phyloP scores from a whole-genome alignment of 768 basidiomycete genomes.

The Tylopilus intermedius region DNA sequence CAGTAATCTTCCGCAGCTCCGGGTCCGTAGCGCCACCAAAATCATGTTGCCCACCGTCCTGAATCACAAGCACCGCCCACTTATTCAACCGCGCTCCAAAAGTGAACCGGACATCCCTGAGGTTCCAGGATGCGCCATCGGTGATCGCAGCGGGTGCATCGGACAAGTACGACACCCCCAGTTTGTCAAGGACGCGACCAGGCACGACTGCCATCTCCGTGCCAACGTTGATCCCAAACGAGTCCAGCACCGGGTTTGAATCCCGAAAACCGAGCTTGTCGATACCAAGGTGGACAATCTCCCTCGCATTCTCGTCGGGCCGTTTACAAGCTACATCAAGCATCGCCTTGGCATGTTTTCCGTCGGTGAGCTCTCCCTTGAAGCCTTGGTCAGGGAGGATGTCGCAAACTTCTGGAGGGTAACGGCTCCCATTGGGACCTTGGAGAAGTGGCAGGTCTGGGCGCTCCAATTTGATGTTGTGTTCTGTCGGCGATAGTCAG shows the following conservation, averaged over 20 bases:
- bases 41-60: slow-evolving; percentile 50
- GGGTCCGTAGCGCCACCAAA: slow-evolving; percentile 50
- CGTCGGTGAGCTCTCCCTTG: slow-evolving; percentile 45
- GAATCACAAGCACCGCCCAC: slow-evolving; percentile 68
- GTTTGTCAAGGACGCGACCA: slow-evolving; percentile 45
- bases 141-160: slow-evolving; percentile 29
- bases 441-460: slow-evolving; percentile 41
- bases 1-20: slow-evolving; percentile 37
- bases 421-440: slow-evolving; percentile 29
- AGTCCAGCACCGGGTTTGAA: slow-evolving; percentile 29
- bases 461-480: slow-evolving; percentile 31
- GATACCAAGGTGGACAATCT: slow-evolving; percentile 41
- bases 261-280: slow-evolving; percentile 38
- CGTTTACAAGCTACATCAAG: slow-evolving; percentile 43
- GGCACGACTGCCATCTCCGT: slow-evolving; percentile 50
- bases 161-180: slow-evolving; percentile 38
- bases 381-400: slow-evolving; percentile 39
- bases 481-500: slow-evolving; percentile 29
- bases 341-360: slow-evolving; percentile 43
- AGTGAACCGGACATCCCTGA: slow-evolving; percentile 52
- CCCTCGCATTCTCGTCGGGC: slow-evolving; percentile 42
- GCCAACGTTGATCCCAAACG: slow-evolving; percentile 43
- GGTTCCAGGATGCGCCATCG: slow-evolving; percentile 47
- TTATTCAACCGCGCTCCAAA: slow-evolving; percentile 49
- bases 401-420: slow-evolving; percentile 46